These are phyloP conservation scores for Pyrrhoderma lamaoense DNA, from an alignment of 1,284 basidiomycete genomes.

Conservation along the genomic window DNA sequence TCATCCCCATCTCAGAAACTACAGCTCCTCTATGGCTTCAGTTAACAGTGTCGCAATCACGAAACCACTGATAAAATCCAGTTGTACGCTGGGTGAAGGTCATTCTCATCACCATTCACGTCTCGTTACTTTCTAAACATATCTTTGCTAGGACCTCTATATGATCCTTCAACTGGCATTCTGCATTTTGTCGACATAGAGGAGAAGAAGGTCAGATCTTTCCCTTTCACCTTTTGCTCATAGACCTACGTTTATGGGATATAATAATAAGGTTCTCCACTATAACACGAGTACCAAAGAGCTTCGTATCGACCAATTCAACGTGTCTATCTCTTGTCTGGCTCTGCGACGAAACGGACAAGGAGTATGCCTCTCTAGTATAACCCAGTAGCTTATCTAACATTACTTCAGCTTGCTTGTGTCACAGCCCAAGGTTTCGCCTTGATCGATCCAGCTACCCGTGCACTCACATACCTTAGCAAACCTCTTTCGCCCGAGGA, in stretches of 20 bases:
- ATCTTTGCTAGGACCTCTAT: slow-evolving; percentile 45
- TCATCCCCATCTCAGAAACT: no score
- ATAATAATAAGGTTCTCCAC: slow-evolving; percentile 42
- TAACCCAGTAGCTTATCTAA: background rate
- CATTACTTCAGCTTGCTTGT: slow-evolving; percentile 42
- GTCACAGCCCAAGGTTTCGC: slow-evolving; percentile 47
- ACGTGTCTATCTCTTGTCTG: slow-evolving; percentile 47
- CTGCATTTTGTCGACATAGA: slow-evolving; percentile 65
- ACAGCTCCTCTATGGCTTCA: slow-evolving; percentile 3
- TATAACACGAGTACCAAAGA: slow-evolving; percentile 36
- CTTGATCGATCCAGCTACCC: slow-evolving; percentile 35
- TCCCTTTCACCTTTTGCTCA: background rate
- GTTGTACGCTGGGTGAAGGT: slow-evolving; percentile 65
- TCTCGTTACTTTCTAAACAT: slow-evolving; percentile 10
- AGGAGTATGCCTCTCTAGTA: slow-evolving; percentile 34
- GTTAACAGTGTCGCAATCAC: slow-evolving; percentile 24
- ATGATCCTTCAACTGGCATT: slow-evolving; percentile 42
- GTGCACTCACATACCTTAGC: slow-evolving; percentile 39
- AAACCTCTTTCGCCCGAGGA: slow-evolving; percentile 41
- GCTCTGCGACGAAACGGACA: slow-evolving; percentile 38
- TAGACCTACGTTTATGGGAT: background rate
- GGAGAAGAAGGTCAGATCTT: slow-evolving; percentile 41
- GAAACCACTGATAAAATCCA: slow-evolving; percentile 46
- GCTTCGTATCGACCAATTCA: slow-evolving; percentile 39
- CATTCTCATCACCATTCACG: slow-evolving; percentile 15